Evolutionary conservation across 306 rosid species (phyloP).

Genomic region (Ochetophila trinervis): DNA sequence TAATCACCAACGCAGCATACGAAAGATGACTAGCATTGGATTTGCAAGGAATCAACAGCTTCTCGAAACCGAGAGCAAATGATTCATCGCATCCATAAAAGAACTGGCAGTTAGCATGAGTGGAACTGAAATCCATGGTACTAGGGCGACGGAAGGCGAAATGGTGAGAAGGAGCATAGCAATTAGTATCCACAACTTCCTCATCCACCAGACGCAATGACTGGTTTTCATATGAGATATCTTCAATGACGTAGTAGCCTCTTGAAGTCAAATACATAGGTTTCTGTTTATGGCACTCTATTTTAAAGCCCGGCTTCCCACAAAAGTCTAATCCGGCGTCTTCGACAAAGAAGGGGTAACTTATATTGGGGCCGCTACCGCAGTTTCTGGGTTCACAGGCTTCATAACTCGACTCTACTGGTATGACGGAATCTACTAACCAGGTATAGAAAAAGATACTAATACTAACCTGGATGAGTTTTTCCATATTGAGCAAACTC

Average conservation of each 20-base stretch:
- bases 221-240: neutral
- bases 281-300: neutral
- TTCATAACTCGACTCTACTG: neutral
- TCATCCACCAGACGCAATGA: neutral
- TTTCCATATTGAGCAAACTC: too few species aligned
- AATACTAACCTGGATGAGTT: too few species aligned
- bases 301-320: neutral
- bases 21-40: too few species aligned
- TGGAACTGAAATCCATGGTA: too few species aligned
- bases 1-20: too few species aligned
- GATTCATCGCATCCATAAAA: too few species aligned
- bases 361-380: constrained; percentile 14
- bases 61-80: too few species aligned
- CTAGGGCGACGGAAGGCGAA: neutral
- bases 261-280: neutral
- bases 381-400: constrained; percentile 7
- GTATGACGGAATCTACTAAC: neutral
- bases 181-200: neutral
- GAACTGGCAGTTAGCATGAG: too few species aligned
- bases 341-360: constrained; percentile 1
- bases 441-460: too few species aligned
- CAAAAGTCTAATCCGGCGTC: neutral
- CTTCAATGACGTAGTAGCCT: neutral
- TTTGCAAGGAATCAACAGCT: too few species aligned
- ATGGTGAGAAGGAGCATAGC: constrained; percentile 9